Evolutionary conservation across 129 eudicot genomes (phyloP).

Genomic region (Chrysanthemum lavandulifolium): DNA sequence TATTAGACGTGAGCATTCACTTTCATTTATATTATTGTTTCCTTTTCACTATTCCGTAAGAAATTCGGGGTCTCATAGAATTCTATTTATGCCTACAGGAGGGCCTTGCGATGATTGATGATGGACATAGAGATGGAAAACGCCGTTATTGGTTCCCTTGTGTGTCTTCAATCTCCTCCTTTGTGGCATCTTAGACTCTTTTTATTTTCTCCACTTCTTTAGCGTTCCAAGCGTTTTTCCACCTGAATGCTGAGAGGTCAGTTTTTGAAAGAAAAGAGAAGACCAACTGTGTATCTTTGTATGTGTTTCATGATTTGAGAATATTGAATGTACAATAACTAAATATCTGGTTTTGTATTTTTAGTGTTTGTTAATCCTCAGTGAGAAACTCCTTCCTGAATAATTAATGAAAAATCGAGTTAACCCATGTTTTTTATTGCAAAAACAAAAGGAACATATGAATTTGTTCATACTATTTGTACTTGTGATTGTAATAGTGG

Average conservation of each 20-base stretch:
- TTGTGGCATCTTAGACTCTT: constrained; percentile 52
- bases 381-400: neutral
- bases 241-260: constrained; percentile 8
- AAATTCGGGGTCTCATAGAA: neutral
- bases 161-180: constrained; percentile 84
- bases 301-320: constrained; percentile 14
- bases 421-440: neutral
- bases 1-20: constrained; percentile 62
- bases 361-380: neutral
- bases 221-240: neutral
- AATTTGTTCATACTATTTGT: neutral
- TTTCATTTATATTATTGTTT: neutral
- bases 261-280: constrained; percentile 4
- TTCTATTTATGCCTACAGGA: constrained; percentile 46
- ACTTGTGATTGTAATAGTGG: neutral
- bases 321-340: constrained; percentile 1
- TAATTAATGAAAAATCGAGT: neutral
- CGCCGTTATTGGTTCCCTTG: constrained; percentile 96
- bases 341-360: neutral
- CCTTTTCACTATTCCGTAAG: neutral
- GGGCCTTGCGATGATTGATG: constrained; percentile 98
- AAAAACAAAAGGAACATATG: neutral
- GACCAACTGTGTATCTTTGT: constrained; percentile 19
- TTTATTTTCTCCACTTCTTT: constrained; percentile 16
- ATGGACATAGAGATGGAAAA: constrained; percentile 80